phyloP scores from a whole-genome alignment of 2,329 filamentous ascomycete species.

The Neonectria coccinea region DNA sequence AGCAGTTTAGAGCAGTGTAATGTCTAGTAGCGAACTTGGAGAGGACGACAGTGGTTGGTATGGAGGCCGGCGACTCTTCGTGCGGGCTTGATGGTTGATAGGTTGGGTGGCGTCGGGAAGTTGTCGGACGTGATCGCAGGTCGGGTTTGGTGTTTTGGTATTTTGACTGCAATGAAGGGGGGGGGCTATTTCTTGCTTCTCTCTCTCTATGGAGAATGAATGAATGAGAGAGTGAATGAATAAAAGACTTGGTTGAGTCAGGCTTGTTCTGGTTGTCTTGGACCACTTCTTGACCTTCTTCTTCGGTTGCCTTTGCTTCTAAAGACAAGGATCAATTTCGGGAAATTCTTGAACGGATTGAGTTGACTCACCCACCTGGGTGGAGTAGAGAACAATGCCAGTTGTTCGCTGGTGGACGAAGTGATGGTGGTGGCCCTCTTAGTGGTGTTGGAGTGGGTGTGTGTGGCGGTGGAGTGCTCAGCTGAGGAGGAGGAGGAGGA shows the following conservation, averaged over 20 bases:
- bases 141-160: background rate
- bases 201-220: background rate
- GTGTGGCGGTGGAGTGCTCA: conserved; percentile 19
- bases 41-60: background rate
- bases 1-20: background rate
- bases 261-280: background rate
- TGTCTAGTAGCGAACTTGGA: background rate
- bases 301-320: background rate
- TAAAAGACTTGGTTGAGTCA: background rate
- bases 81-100: no score
- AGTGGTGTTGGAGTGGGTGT: background rate
- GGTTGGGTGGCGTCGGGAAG: no score
- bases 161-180: background rate
- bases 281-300: background rate
- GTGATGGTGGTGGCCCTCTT: background rate
- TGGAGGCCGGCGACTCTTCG: no score
- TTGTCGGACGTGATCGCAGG: no score
- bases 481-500: conserved; percentile 9
- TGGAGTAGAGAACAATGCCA: background rate
- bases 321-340: background rate
- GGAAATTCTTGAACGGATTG: background rate
- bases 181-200: background rate
- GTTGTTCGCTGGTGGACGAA: background rate
- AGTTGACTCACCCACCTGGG: background rate
- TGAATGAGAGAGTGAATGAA: background rate